A percentile compares a stretch with the other conserved stretches of the same genome.
These are phyloP conservation scores for Aspergillus bertholletiae DNA, from an alignment of 495 filamentous ascomycete species.

Conservation along the genomic window DNA sequence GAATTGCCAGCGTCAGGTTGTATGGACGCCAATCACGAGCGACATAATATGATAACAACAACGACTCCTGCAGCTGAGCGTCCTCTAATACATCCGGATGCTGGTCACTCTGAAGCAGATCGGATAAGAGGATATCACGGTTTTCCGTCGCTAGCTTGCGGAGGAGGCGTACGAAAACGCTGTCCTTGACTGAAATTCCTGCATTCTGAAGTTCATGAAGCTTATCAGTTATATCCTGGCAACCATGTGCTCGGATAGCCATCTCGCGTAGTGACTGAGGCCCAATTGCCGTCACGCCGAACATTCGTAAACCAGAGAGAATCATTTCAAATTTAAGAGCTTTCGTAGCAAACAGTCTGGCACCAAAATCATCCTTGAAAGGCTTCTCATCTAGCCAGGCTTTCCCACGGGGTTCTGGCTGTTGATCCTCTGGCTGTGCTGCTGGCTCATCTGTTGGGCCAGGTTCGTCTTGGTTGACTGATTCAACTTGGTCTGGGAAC, in stretches of 20 bases:
- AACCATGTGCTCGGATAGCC: constrained; percentile 53
- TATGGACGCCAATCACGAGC: constrained; percentile 48
- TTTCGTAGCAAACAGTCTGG: constrained; percentile 68
- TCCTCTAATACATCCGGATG: constrained; percentile 76
- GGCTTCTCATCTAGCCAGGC: constrained; percentile 21
- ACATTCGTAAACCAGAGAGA: constrained; percentile 58
- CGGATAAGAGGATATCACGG: constrained; percentile 52
- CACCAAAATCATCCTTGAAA: constrained; percentile 58
- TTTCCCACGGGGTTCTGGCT: constrained; percentile 2
- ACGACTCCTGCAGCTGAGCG: constrained; percentile 48
- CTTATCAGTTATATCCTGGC: constrained; percentile 49
- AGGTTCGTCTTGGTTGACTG: background rate
- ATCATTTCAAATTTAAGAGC: constrained; percentile 63
- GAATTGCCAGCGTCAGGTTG: constrained; percentile 49
- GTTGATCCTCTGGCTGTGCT: background rate
- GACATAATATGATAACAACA: constrained; percentile 50
- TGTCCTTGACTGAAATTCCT: constrained; percentile 56
- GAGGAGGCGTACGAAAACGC: constrained; percentile 57
- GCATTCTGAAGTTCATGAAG: constrained; percentile 53
- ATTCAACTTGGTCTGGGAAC: constrained; percentile 10
- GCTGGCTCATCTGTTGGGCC: background rate
- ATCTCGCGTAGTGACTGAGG: constrained; percentile 70
- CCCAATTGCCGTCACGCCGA: constrained; percentile 65
- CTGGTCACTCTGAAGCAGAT: constrained; percentile 64
- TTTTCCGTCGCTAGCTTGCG: constrained; percentile 53